A percentile compares a stretch with the other conserved stretches of the same genome.
Evolutionary conservation across 345 rosid genomes (phyloP).

Genomic region (Raphanus raphanistrum): DNA sequence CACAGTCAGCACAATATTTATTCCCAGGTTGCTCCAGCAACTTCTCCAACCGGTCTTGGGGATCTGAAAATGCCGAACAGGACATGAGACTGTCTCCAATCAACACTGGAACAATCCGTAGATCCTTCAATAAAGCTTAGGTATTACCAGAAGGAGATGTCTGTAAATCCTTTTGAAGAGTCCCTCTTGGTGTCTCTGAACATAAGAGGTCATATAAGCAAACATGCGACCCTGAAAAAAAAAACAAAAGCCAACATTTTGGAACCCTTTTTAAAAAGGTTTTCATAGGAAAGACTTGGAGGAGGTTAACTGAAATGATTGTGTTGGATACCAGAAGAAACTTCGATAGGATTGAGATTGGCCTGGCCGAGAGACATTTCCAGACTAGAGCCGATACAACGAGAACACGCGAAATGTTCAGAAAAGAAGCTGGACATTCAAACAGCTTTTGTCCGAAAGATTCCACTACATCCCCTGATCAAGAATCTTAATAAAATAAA

Average conservation of each 20-base stretch:
- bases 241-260: background rate
- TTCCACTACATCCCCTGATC: conserved; percentile 21
- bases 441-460: conserved; percentile 12
- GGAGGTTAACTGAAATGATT: background rate
- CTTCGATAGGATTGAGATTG: conserved; percentile 40
- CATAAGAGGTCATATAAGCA: conserved; percentile 60
- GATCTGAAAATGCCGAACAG: conserved; percentile 42
- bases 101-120: background rate
- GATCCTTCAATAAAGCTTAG: background rate
- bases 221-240: conserved; percentile 45
- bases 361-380: conserved; percentile 61
- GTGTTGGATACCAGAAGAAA: conserved; percentile 47
- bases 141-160: conserved; percentile 50
- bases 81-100: background rate
- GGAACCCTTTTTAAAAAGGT: background rate
- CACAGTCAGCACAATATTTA: conserved; percentile 86
- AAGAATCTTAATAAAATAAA: background rate
- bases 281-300: background rate
- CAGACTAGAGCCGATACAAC: conserved; percentile 32
- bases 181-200: conserved; percentile 46
- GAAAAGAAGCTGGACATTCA: conserved; percentile 21
- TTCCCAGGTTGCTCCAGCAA: conserved; percentile 58
- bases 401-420: conserved; percentile 18
- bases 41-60: conserved; percentile 57
- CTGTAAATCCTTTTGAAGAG: conserved; percentile 35